A percentile compares a stretch with the other conserved stretches of the same genome.
Conservation (phyloP, 768 basidiomycete genomes). For the Trametes coccinea region DNA sequence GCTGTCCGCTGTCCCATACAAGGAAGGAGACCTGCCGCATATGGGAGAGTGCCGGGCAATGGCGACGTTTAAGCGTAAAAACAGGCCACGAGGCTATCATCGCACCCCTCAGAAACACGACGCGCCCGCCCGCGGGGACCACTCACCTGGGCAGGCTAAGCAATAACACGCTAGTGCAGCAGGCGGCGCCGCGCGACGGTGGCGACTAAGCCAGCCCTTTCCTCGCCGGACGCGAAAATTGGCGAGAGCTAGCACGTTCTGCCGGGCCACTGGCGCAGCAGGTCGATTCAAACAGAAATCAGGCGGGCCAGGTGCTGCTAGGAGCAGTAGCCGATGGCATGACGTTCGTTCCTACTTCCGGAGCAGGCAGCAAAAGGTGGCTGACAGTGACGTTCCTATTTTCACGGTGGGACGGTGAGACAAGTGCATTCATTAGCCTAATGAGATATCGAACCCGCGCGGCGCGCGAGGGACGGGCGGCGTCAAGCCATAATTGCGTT, state of each 20-base stretch:
- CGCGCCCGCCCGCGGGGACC: background rate
- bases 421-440: conserved; percentile 1
- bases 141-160: conserved; percentile 8
- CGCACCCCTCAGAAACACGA: background rate
- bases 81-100: conserved; percentile 19
- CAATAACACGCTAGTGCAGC: background rate
- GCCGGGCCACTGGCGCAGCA: conserved; percentile 9
- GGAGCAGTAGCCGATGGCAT: background rate
- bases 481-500: background rate
- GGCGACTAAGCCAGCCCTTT: background rate
- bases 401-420: background rate
- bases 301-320: background rate
- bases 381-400: background rate
- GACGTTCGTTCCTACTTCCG: background rate
- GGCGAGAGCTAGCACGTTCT: conserved; percentile 5
- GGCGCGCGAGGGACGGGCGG: background rate
- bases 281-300: background rate
- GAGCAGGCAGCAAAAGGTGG: background rate
- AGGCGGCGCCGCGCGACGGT: background rate
- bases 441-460: background rate
- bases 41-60: background rate
- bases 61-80: conserved; percentile 9
- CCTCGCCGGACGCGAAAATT: conserved; percentile 1
- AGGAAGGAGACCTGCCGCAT: conserved; percentile 1
- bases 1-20: background rate